These are phyloP conservation scores for Blastobotrys buckinghamii DNA, from an alignment of 1,139 yeast species.

Conservation along the genomic window DNA sequence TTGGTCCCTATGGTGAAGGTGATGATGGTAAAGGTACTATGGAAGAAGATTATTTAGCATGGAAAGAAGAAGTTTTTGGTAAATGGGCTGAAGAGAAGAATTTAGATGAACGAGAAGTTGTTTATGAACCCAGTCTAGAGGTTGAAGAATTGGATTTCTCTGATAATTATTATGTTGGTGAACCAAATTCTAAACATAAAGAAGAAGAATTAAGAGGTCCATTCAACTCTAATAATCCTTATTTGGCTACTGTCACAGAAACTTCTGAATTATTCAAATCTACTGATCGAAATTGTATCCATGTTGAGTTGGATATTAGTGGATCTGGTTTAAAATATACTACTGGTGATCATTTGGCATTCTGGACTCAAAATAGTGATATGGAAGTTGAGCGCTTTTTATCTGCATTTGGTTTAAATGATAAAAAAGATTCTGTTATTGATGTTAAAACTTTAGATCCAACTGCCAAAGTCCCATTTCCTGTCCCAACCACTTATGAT, in stretches of 20 bases:
- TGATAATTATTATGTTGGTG: slow-evolving; percentile 68
- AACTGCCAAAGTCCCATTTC: slow-evolving; percentile 73
- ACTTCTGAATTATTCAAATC: slow-evolving; percentile 69
- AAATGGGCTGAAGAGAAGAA: slow-evolving; percentile 58
- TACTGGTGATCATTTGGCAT: slow-evolving; percentile 94
- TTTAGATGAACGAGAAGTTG: slow-evolving; percentile 69
- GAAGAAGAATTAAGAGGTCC: slow-evolving; percentile 60
- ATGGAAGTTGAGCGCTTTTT: slow-evolving; percentile 65
- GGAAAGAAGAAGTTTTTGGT: slow-evolving; percentile 80
- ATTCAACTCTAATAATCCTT: slow-evolving; percentile 78
- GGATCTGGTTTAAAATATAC: slow-evolving; percentile 72
- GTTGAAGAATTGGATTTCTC: slow-evolving; percentile 36
- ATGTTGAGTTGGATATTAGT: slow-evolving; percentile 79
- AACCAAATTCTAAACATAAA: slow-evolving; percentile 66
- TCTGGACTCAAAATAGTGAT: slow-evolving; percentile 88
- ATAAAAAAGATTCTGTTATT: slow-evolving; percentile 52
- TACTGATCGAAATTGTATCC: slow-evolving; percentile 72
- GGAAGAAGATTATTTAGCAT: slow-evolving; percentile 89
- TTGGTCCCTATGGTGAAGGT: slow-evolving; percentile 80
- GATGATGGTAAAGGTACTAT: slow-evolving; percentile 93
- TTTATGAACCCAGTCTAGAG: slow-evolving; percentile 67
- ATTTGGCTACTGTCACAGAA: slow-evolving; percentile 57
- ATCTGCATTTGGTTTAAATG: slow-evolving; percentile 53
- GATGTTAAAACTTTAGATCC: slow-evolving; percentile 68
- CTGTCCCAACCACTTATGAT: slow-evolving; percentile 86